phyloP scores from a whole-genome alignment of 345 rosid genomes.

The Limnanthes douglasii region DNA sequence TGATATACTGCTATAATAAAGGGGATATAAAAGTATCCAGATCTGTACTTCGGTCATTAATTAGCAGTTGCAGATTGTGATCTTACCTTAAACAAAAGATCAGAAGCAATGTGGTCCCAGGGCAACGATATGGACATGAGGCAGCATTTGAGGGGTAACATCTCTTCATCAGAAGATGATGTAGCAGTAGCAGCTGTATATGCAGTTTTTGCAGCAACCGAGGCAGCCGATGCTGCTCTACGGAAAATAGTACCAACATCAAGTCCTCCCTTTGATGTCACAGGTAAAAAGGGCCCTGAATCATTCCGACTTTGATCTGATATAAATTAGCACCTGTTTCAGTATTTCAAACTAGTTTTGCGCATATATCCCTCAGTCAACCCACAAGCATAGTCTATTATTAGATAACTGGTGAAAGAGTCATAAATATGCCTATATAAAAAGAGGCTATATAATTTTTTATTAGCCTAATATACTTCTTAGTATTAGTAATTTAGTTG shows the following conservation, averaged over 20 bases:
- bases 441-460: too few relatives aligned
- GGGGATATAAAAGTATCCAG: too few relatives aligned
- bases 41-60: too few relatives aligned
- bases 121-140: constrained; percentile 92
- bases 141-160: constrained; percentile 90
- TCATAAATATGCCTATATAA: too few relatives aligned
- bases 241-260: constrained; percentile 71
- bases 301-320: constrained; percentile 94
- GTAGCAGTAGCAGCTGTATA: constrained; percentile 79
- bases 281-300: constrained; percentile 68
- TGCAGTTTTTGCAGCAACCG: constrained; percentile 92
- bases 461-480: too few relatives aligned
- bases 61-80: constrained; percentile 3
- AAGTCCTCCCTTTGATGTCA: constrained; percentile 56
- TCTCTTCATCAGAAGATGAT: constrained; percentile 52
- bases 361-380: constrained; percentile 5
- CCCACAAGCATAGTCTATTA: too few relatives aligned
- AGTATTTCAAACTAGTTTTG: constrained; percentile 6
- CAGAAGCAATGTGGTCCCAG: constrained; percentile 89
- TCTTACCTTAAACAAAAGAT: constrained; percentile 94
- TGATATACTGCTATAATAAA: background rate
- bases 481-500: too few relatives aligned
- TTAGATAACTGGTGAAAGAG: too few relatives aligned
- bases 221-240: constrained; percentile 87
- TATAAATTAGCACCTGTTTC: constrained; percentile 12